These are phyloP conservation scores for Ophiostoma quercus DNA, from an alignment of 2,329 filamentous ascomycete species.

Conservation along the genomic window DNA sequence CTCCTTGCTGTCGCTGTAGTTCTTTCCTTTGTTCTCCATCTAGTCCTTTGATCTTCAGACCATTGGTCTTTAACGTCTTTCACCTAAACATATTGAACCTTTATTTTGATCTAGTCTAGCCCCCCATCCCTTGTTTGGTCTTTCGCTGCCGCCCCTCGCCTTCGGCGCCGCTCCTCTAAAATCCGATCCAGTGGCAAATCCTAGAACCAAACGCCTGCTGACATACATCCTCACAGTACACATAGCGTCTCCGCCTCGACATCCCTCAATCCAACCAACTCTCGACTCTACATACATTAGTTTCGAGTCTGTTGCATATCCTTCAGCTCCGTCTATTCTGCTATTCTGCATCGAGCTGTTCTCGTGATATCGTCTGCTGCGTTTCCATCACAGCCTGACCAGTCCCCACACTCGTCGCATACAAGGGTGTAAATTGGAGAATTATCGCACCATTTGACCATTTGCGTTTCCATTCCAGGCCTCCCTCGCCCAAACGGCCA, in stretches of 20 bases:
- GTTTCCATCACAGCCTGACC: not conserved
- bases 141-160: slow-evolving; percentile 16
- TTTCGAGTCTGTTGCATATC: not conserved
- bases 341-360: not conserved
- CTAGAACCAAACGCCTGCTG: slow-evolving; percentile 22
- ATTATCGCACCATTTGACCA: slow-evolving; percentile 5
- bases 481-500: not conserved
- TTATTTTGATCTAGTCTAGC: not conserved
- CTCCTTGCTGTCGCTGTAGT: not conserved
- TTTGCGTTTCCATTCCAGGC: slow-evolving; percentile 2
- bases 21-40: slow-evolving; percentile 1
- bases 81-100: slow-evolving; percentile 1
- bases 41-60: not conserved
- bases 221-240: slow-evolving; percentile 15
- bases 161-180: slow-evolving; percentile 22
- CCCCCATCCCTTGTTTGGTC: slow-evolving; percentile 13
- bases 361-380: not conserved
- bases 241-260: slow-evolving; percentile 4
- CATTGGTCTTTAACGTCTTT: not conserved
- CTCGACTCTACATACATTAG: slow-evolving; percentile 19
- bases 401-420: slow-evolving; percentile 3
- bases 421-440: not conserved
- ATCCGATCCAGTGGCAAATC: slow-evolving; percentile 24
- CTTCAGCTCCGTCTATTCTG: not conserved
- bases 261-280: slow-evolving; percentile 5